phyloP scores from a whole-genome alignment of 202 grass and related monocot species.

The Zizania palustris region DNA sequence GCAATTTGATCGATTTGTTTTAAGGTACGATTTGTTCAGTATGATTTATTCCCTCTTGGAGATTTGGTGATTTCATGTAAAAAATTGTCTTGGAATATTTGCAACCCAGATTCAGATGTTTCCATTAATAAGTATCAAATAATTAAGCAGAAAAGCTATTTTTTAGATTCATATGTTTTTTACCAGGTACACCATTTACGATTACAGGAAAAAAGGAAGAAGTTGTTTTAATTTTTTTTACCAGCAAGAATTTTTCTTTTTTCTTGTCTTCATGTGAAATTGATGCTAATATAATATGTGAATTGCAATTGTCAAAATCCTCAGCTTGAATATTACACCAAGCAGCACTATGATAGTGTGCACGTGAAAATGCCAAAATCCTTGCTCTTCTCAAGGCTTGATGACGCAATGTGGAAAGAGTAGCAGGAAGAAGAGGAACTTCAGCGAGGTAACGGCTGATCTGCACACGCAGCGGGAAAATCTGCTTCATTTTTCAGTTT shows the following conservation, averaged over 20 bases:
- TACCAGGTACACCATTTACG: conserved; percentile 1
- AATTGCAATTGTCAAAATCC: background rate
- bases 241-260: background rate
- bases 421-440: conserved; percentile 48
- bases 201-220: background rate
- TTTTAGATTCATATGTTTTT: too few species aligned
- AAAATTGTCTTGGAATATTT: too few species aligned
- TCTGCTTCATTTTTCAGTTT: background rate
- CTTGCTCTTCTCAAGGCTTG: conserved; percentile 27
- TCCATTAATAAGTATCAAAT: too few species aligned
- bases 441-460: conserved; percentile 44
- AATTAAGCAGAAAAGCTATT: too few species aligned
- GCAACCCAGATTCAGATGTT: too few species aligned
- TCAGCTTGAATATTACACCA: too few species aligned
- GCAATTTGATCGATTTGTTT: conserved; percentile 2
- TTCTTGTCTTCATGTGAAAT: conserved; percentile 7
- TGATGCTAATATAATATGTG: background rate
- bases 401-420: conserved; percentile 31
- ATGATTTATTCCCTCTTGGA: too few species aligned
- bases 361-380: too few species aligned
- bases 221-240: background rate
- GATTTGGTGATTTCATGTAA: too few species aligned
- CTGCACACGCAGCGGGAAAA: background rate
- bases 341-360: too few species aligned
- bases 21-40: background rate